Evolutionary conservation across 768 basidiomycete species (phyloP), one percentile per base, ranked within the genome.

Genomic region (Ramaria rubella): DNA sequence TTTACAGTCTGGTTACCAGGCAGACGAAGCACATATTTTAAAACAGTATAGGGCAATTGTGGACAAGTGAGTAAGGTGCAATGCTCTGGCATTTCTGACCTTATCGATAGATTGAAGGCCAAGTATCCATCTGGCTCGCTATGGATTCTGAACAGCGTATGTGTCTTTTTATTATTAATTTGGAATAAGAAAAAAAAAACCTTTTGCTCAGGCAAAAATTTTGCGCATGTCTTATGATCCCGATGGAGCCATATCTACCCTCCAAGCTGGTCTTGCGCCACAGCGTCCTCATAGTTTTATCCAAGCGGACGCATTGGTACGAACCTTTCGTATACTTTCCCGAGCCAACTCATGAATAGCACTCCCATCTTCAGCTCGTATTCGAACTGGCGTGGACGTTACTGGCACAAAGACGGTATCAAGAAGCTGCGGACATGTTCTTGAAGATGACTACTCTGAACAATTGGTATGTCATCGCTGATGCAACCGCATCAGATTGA

Each of bases 331-430:
- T 48, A 30, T 51, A 30, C 11, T 54, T 5, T 52, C 11, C 42
- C 4, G 7, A 15, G 27, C 12, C 49, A 5, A 43, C 26, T 40
- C 4, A n/a, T 52, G 17, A 30, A 12, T 54, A 31, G 50, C n/a
- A 44, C 6, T 27, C 21, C 33, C 21, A 57, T 17, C 24, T n/a
- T 14, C 57, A 87, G 85, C 74, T 90, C 6, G 74, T 80, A 14
- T 90, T 88, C 60, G 89, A 91, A 67, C 75, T 91, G 3, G 87
- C 85, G 0, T 90, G 89, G 88, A 83, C 82, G 15, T 67, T 87
- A 1, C 74, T 90, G 3, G 75, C 81, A 1, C 77, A 86, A 57
- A 69, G 83, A 52, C 73, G 77, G 57, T 88, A 90, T 54, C 70
- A 77, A 59, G 86, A 90, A 59, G 77, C 84, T 1, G 86, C 86